Conservation (phyloP, 495 filamentous ascomycete genomes). For the Daldinia loculata region DNA sequence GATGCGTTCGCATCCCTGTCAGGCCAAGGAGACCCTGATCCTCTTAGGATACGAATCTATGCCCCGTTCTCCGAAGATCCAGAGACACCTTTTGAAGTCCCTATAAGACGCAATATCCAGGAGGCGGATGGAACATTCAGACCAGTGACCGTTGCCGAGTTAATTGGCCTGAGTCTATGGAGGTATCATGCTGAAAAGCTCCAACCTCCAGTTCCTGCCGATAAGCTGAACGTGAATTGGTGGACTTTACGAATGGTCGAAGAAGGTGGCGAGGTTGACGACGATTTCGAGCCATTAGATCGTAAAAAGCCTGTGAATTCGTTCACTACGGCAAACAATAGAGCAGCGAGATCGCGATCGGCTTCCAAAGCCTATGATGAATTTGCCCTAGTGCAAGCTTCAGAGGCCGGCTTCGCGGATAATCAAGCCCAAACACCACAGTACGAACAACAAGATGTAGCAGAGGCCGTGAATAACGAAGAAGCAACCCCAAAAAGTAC, state of each 20-base stretch:
- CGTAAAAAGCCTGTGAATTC: constrained; percentile 80
- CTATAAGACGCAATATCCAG: constrained; percentile 78
- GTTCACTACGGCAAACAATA: constrained; percentile 91
- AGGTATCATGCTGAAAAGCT: constrained; percentile 83
- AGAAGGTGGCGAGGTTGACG: constrained; percentile 84
- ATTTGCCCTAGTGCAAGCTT: constrained; percentile 88
- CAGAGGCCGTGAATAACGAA: constrained; percentile 49
- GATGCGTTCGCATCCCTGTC: constrained; percentile 86
- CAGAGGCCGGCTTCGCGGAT: constrained; percentile 76
- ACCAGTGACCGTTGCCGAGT: constrained; percentile 83
- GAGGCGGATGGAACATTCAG: constrained; percentile 68
- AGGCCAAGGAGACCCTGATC: constrained; percentile 83
- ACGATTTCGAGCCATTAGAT: constrained; percentile 89
- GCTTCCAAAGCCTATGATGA: constrained; percentile 90
- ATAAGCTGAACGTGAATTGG: constrained; percentile 84
- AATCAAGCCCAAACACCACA: constrained; percentile 79
- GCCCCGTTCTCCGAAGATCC: constrained; percentile 80
- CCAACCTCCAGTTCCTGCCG: constrained; percentile 71
- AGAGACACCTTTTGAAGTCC: constrained; percentile 76
- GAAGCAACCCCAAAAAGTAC: constrained; percentile 54
- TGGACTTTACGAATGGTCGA: constrained; percentile 97
- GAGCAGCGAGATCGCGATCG: constrained; percentile 71
- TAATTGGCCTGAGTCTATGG: constrained; percentile 90
- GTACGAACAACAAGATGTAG: constrained; percentile 61
- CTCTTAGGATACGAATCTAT: constrained; percentile 86